Evolutionary conservation across 805 yeast species (phyloP).

Genomic region (Ogataea thermomethanolica): DNA sequence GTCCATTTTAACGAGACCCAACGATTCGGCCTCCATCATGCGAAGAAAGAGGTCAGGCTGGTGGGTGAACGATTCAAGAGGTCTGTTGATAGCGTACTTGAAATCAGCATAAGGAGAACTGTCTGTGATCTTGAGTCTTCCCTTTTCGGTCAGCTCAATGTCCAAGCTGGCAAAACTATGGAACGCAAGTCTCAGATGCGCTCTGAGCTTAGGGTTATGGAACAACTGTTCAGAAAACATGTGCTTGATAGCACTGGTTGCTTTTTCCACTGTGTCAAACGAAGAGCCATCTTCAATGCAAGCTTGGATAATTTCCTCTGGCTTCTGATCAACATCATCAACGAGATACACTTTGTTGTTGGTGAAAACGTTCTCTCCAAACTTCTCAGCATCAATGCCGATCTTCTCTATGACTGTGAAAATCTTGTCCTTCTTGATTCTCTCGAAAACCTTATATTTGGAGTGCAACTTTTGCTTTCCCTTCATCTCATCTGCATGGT

Average conservation of each 20-base stretch:
- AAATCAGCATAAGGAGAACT: constrained; percentile 83
- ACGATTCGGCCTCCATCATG: constrained; percentile 87
- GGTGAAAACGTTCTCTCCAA: constrained; percentile 74
- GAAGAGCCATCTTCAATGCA: constrained; percentile 36
- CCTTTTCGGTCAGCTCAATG: constrained; percentile 80
- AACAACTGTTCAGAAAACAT: constrained; percentile 76
- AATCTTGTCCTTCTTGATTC: constrained; percentile 60
- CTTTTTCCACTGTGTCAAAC: constrained; percentile 57
- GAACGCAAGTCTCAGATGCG: constrained; percentile 60
- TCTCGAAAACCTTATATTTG: constrained; percentile 60
- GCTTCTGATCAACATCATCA: constrained; percentile 60
- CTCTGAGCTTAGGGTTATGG: constrained; percentile 77
- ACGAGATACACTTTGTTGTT: constrained; percentile 69
- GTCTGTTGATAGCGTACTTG: constrained; percentile 83
- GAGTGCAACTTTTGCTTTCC: constrained; percentile 47
- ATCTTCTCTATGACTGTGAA: constrained; percentile 63
- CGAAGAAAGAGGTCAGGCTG: constrained; percentile 81
- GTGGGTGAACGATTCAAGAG: constrained; percentile 66
- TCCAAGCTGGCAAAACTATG: constrained; percentile 64
- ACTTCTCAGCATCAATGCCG: constrained; percentile 75
- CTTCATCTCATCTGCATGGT: constrained; percentile 19
- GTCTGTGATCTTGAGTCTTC: constrained; percentile 69
- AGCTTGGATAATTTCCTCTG: constrained; percentile 54
- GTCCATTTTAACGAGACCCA: constrained; percentile 66
- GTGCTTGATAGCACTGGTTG: constrained; percentile 63